These are phyloP conservation scores for Aurinia saxatilis DNA, from an alignment of 345 rosid genomes.

Conservation along the genomic window DNA sequence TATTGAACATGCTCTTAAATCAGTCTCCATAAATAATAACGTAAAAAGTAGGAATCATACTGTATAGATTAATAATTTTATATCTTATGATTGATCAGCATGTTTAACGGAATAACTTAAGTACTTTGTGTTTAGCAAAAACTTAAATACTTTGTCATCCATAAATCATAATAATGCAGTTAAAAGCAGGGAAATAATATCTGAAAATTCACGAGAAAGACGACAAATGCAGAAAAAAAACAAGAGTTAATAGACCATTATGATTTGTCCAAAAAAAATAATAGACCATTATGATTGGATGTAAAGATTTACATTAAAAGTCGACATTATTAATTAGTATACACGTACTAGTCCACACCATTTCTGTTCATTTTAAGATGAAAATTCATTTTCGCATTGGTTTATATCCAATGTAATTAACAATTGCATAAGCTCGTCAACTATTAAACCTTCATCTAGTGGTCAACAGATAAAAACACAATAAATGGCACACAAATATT, in stretches of 20 bases:
- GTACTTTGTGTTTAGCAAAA: no score
- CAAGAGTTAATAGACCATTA: neutral
- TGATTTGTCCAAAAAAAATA: no score
- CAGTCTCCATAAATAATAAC: neutral
- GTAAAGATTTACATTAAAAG: neutral
- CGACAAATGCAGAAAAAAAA: slow-evolving; percentile 10
- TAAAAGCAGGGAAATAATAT: no score
- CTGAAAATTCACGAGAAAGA: slow-evolving; percentile 16
- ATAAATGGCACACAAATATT: neutral
- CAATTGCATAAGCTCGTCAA: neutral
- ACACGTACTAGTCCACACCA: neutral
- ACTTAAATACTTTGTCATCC: neutral
- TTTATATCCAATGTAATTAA: neutral
- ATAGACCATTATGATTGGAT: slow-evolving; percentile 3
- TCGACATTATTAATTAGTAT: neutral
- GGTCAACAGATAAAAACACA: no score
- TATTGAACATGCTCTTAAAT: no score
- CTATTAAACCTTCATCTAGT: neutral
- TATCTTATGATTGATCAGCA: slow-evolving; percentile 15
- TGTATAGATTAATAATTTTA: neutral
- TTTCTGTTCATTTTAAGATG: neutral
- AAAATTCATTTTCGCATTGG: neutral
- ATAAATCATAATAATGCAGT: no score
- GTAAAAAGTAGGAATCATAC: neutral
- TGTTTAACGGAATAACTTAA: slow-evolving; percentile 12